Conservation (phyloP, 805 yeast genomes). For the Wickerhamiella alocasiicola region DNA sequence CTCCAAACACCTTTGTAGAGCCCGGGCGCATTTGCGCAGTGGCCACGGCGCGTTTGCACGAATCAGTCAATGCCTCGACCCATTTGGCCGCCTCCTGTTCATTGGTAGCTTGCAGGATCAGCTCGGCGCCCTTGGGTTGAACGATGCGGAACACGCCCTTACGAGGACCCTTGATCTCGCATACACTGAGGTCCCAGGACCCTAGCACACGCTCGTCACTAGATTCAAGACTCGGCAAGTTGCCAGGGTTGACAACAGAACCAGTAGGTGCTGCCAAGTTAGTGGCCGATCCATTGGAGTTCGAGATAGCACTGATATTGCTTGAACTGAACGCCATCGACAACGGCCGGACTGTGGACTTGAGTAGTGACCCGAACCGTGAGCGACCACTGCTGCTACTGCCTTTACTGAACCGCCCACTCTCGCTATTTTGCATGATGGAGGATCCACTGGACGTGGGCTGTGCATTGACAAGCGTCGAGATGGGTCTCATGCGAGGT, state of each 20-base stretch:
- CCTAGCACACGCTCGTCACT: constrained; percentile 37
- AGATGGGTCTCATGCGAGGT: constrained; percentile 11
- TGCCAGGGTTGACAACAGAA: constrained; percentile 32
- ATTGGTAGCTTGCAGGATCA: constrained; percentile 50
- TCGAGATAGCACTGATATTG: constrained; percentile 4
- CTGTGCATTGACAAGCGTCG: constrained; percentile 4
- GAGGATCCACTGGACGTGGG: constrained; percentile 6
- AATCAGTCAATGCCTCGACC: constrained; percentile 33
- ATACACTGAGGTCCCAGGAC: constrained; percentile 35
- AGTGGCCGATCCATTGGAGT: neutral
- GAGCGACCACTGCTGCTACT: constrained; percentile 18
- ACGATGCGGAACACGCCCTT: constrained; percentile 9
- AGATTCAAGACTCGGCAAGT: constrained; percentile 44
- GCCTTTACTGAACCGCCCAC: neutral
- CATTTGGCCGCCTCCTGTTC: constrained; percentile 61
- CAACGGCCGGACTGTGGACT: constrained; percentile 31
- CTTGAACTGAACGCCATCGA: constrained; percentile 26
- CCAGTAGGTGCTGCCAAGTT: neutral
- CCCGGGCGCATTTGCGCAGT: constrained; percentile 13
- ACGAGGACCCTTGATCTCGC: constrained; percentile 25
- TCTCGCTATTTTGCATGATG: neutral
- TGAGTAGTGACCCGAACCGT: constrained; percentile 28
- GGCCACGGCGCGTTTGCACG: constrained; percentile 11
- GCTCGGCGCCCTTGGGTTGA: constrained; percentile 4
- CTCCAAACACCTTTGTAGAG: constrained; percentile 60